These are phyloP conservation scores for Fusarium citri DNA, from an alignment of 2,329 filamentous ascomycete species.

Conservation along the genomic window DNA sequence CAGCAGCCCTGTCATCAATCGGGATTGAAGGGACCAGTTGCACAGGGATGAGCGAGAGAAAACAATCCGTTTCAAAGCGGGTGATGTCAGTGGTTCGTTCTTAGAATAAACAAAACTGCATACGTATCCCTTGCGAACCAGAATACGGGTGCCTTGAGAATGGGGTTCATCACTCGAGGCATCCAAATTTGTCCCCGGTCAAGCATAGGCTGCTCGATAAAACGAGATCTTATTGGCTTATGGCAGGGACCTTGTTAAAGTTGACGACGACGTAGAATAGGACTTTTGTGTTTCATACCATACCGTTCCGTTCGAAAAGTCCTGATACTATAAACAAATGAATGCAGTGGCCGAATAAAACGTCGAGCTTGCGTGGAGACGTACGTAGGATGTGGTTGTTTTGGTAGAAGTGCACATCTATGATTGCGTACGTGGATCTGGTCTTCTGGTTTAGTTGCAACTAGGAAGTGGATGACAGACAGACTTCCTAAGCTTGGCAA, in stretches of 20 bases:
- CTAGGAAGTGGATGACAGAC: neutral
- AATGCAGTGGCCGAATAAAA: slow-evolving; percentile 38
- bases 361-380: slow-evolving; percentile 41
- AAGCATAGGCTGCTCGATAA: slow-evolving; percentile 48
- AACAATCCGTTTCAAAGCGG: neutral
- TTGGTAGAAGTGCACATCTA: slow-evolving; percentile 19
- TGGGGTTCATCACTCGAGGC: slow-evolving; percentile 28
- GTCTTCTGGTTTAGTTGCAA: slow-evolving; percentile 2
- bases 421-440: slow-evolving; percentile 18
- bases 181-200: slow-evolving; percentile 35
- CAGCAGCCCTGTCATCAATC: neutral
- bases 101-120: slow-evolving; percentile 17
- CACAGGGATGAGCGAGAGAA: neutral
- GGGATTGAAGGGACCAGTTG: neutral
- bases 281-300: slow-evolving; percentile 11
- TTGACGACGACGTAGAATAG: neutral
- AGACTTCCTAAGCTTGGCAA: slow-evolving; percentile 12
- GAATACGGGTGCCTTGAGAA: slow-evolving; percentile 48
- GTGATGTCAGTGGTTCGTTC: neutral
- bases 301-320: neutral
- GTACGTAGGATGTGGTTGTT: slow-evolving; percentile 22
- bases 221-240: slow-evolving; percentile 40
- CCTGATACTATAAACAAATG: slow-evolving; percentile 3
- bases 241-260: slow-evolving; percentile 15
- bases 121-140: slow-evolving; percentile 40